phyloP scores from a whole-genome alignment of 371 early-diverging fungal species.

The Mucor racemosus region DNA sequence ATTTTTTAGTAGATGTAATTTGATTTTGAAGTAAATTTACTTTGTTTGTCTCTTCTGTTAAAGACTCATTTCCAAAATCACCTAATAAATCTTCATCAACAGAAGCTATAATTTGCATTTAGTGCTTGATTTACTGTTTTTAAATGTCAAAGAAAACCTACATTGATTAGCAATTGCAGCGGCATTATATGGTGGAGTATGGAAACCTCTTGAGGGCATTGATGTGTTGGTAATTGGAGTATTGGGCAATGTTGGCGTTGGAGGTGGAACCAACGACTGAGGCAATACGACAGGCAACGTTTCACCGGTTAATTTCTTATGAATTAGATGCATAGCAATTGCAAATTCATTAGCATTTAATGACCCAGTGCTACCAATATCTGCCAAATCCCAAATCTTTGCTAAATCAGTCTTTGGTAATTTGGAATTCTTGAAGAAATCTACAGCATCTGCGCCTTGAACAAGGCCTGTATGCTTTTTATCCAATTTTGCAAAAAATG shows the following conservation, averaged over 20 bases:
- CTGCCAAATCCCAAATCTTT: constrained; percentile 84
- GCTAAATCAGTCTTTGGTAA: constrained; percentile 75
- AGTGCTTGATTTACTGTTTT: background rate
- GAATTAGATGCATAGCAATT: constrained; percentile 93
- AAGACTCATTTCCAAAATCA: constrained; percentile 45
- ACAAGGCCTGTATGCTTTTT: constrained; percentile 29
- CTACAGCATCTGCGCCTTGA: constrained; percentile 73
- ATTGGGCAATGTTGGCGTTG: constrained; percentile 7
- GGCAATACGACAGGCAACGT: constrained; percentile 77
- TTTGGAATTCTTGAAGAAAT: constrained; percentile 86
- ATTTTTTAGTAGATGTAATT: constrained; percentile 29
- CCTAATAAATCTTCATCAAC: constrained; percentile 48
- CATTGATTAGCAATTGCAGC: background rate
- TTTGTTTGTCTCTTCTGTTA: constrained; percentile 42
- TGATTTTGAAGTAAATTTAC: constrained; percentile 50
- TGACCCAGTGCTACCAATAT: constrained; percentile 76
- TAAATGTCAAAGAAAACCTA: background rate
- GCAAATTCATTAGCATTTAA: constrained; percentile 89
- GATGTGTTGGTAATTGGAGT: background rate
- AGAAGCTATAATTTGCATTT: background rate
- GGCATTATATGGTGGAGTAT: background rate
- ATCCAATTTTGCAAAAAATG: constrained; percentile 78
- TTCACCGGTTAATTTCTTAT: constrained; percentile 74
- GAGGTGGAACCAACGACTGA: constrained; percentile 44
- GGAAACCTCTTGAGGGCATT: background rate